phyloP scores from a whole-genome alignment of 257 asterid genomes.

The Solanum arcanum region DNA sequence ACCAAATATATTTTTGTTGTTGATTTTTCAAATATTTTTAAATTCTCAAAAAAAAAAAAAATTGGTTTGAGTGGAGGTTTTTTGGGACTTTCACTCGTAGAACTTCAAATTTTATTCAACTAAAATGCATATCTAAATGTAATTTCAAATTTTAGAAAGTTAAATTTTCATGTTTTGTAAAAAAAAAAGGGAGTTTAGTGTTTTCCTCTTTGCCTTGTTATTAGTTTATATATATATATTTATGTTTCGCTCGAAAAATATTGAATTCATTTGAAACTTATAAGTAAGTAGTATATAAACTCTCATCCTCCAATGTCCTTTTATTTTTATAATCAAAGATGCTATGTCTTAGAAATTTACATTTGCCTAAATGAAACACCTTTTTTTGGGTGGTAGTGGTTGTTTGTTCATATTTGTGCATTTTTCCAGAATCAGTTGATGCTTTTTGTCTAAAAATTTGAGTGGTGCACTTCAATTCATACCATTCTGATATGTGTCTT shows the following conservation, averaged over 20 bases:
- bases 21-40: too few relatives aligned
- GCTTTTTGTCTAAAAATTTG: slow-evolving; percentile 4
- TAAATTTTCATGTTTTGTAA: neutral
- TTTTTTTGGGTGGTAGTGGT: slow-evolving; percentile 24
- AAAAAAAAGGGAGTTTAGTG: neutral
- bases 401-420: slow-evolving; percentile 30
- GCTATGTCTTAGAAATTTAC: slow-evolving; percentile 10
- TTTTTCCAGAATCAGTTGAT: slow-evolving; percentile 33
- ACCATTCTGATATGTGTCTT: slow-evolving; percentile 24
- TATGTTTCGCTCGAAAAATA: neutral
- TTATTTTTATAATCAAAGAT: slow-evolving; percentile 9
- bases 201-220: neutral
- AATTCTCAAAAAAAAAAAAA: too few relatives aligned
- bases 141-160: neutral
- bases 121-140: too few relatives aligned
- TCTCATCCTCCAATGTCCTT: neutral
- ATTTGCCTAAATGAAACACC: slow-evolving; percentile 20
- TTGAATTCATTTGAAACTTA: neutral
- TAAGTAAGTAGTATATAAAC: neutral
- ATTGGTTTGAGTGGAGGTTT: too few relatives aligned
- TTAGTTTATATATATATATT: neutral
- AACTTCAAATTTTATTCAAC: neutral
- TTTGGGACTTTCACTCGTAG: neutral
- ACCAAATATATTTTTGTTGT: neutral
- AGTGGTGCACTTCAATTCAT: slow-evolving; percentile 34